Percentiles rank a stretch among this genome's conserved stretches.
Conservation (phyloP, 257 asterid species). For the Solanum tacnaense region DNA sequence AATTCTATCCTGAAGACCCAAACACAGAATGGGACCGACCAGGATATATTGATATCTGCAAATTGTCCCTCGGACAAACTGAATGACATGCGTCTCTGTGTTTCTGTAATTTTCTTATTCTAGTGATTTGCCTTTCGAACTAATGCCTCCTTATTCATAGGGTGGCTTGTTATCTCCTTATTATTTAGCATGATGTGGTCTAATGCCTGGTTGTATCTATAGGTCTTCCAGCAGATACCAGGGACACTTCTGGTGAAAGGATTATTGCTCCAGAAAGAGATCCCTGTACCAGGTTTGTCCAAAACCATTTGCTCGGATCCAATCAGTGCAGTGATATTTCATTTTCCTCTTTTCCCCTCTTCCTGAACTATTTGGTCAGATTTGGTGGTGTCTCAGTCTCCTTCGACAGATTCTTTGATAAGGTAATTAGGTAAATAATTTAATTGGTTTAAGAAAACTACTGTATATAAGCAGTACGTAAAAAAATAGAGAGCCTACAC, state of each 20-base stretch:
- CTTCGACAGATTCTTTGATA: not conserved
- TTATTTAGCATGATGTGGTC: not conserved
- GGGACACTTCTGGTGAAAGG: constrained; percentile 78
- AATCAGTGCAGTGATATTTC: constrained; percentile 4
- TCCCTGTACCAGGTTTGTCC: constrained; percentile 39
- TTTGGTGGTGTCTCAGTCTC: not conserved
- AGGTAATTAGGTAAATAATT: not conserved
- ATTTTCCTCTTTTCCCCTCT: not conserved
- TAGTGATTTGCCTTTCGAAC: not conserved
- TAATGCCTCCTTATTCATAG: not conserved
- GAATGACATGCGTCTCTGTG: constrained; percentile 35
- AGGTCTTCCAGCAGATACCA: constrained; percentile 89
- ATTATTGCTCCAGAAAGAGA: constrained; percentile 38
- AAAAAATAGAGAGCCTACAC: not conserved
- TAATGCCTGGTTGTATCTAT: constrained; percentile 1
- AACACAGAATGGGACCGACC: constrained; percentile 6
- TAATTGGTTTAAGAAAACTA: not conserved
- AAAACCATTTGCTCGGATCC: not conserved
- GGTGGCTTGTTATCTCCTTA: not conserved
- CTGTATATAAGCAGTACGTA: not conserved
- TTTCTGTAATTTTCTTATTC: constrained; percentile 39
- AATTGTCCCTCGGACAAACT: constrained; percentile 15
- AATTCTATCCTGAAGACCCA: constrained; percentile 30
- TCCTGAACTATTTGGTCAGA: not conserved
- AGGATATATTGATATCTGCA: constrained; percentile 10